Conservation (phyloP, 345 rosid species). For the Dipteronia sinensis region DNA sequence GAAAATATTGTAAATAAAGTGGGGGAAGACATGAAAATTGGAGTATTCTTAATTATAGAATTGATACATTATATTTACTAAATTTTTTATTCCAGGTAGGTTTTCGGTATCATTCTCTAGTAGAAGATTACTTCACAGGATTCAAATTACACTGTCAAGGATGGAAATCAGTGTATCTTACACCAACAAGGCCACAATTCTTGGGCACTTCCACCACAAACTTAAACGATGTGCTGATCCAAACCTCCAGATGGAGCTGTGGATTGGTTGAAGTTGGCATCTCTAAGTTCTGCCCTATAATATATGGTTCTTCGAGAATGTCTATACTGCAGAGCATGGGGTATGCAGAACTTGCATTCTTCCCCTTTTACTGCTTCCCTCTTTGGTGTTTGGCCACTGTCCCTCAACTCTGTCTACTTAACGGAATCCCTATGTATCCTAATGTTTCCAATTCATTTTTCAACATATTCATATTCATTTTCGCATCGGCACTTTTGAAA, state of each 20-base stretch:
- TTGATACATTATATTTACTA: too few species aligned
- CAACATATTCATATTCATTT: constrained; percentile 26
- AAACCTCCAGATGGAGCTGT: constrained; percentile 42
- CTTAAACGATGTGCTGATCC: constrained; percentile 31
- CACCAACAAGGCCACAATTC: constrained; percentile 39
- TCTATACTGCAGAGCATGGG: constrained; percentile 31
- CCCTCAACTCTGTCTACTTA: constrained; percentile 46
- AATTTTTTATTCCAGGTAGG: too few species aligned
- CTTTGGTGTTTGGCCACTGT: constrained; percentile 36
- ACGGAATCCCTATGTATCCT: constrained; percentile 44
- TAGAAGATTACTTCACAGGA: background rate
- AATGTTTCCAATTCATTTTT: constrained; percentile 30
- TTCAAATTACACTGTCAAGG: too few species aligned
- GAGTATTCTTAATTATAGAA: too few species aligned
- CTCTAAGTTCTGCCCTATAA: constrained; percentile 47
- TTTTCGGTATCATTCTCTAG: too few species aligned
- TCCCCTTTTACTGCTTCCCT: constrained; percentile 30
- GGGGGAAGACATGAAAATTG: too few species aligned
- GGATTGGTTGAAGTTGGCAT: constrained; percentile 32
- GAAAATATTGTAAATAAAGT: too few species aligned
- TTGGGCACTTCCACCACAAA: constrained; percentile 32
- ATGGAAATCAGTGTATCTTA: constrained; percentile 12
- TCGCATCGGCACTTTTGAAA: constrained; percentile 22
- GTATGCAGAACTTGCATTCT: constrained; percentile 22
- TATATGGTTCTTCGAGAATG: constrained; percentile 37